phyloP scores from a whole-genome alignment of 345 rosid species.

The Psidium friedrichsthalianum region DNA sequence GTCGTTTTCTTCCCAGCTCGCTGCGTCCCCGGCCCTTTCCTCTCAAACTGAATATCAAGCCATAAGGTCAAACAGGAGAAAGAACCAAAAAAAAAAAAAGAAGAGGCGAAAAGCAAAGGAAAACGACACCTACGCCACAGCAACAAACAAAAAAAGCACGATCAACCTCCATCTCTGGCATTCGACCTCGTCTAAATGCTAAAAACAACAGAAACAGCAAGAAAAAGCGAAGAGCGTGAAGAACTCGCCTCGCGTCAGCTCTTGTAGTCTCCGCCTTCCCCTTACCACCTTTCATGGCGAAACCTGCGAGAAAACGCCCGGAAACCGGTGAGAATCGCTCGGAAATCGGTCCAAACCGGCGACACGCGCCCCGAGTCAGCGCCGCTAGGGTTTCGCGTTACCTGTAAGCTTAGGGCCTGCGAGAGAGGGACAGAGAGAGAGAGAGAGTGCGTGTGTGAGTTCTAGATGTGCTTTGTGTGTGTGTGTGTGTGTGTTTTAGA shows the following conservation, averaged over 20 bases:
- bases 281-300: conserved; percentile 56
- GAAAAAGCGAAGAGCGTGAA: not conserved
- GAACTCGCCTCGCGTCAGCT: conserved; percentile 30
- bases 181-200: not conserved
- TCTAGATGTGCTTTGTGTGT: not conserved
- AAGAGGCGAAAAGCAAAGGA: not conserved
- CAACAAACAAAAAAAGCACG: not conserved
- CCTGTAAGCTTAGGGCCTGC: not conserved
- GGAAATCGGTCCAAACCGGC: not conserved
- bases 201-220: not conserved
- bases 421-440: not conserved
- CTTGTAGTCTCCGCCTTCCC: conserved; percentile 24
- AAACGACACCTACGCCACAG: not conserved
- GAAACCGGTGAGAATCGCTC: conserved; percentile 12
- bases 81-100: too few relatives aligned
- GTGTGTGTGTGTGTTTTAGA: not conserved
- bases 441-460: not conserved
- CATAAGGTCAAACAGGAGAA: conserved; percentile 4
- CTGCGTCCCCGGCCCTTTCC: conserved; percentile 15
- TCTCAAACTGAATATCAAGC: conserved; percentile 34
- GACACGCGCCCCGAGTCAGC: conserved; percentile 5
- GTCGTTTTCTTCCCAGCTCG: conserved; percentile 27
- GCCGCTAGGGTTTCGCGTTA: conserved; percentile 1
- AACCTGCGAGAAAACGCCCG: conserved; percentile 18
- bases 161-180: not conserved